Percentiles rank a stretch among this genome's conserved stretches.
These are phyloP conservation scores for Rickenella mellea DNA, from an alignment of 768 basidiomycete species.

Conservation along the genomic window DNA sequence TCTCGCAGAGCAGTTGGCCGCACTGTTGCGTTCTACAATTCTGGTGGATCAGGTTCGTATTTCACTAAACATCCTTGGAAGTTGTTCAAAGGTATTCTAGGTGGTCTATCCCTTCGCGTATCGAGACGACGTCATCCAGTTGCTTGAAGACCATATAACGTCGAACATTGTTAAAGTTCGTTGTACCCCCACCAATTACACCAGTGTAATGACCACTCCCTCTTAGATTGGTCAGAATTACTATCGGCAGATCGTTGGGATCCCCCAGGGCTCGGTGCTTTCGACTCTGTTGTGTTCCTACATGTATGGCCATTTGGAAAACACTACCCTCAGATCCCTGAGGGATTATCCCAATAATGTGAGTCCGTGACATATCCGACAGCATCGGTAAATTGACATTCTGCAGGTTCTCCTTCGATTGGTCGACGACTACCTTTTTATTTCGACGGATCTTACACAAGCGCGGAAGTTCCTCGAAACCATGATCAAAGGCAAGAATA, in stretches of 20 bases:
- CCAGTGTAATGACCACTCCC: too few relatives aligned
- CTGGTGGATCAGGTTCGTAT: constrained; percentile 71
- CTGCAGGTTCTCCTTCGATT: constrained; percentile 68
- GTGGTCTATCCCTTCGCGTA: constrained; percentile 46
- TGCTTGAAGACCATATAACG: constrained; percentile 84
- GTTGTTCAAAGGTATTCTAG: constrained; percentile 15
- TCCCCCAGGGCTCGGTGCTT: constrained; percentile 96
- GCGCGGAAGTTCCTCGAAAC: constrained; percentile 62
- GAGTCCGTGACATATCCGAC: constrained; percentile 23
- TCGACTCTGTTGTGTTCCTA: constrained; percentile 89
- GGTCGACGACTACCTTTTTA: constrained; percentile 91
- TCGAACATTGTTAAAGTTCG: constrained; percentile 85
- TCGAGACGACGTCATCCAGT: constrained; percentile 50
- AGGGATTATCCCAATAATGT: constrained; percentile 55
- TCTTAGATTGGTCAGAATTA: constrained; percentile 68
- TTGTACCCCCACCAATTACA: too few relatives aligned
- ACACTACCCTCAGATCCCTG: constrained; percentile 38
- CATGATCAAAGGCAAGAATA: constrained; percentile 67
- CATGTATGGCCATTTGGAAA: constrained; percentile 91
- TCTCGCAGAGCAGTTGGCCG: constrained; percentile 60
- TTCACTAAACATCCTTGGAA: background rate
- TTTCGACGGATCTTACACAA: constrained; percentile 54
- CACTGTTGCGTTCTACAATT: constrained; percentile 59
- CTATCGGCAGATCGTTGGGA: constrained; percentile 86
- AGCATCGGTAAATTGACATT: background rate